These are phyloP conservation scores for Termitomyces sp. DNA, from an alignment of 768 basidiomycete genomes.

Conservation along the genomic window DNA sequence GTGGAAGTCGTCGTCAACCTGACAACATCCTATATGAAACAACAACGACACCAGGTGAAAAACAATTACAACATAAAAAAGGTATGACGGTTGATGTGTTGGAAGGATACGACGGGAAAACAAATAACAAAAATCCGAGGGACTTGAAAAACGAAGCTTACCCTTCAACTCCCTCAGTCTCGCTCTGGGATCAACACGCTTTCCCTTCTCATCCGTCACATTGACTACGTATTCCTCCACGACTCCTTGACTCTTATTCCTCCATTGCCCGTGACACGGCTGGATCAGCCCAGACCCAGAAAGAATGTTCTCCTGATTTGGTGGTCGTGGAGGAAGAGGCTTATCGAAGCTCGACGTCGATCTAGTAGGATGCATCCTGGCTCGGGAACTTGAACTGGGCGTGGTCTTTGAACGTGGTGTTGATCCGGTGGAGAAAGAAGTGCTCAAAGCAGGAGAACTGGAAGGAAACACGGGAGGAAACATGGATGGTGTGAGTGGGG, in stretches of 20 bases:
- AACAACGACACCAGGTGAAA: neutral
- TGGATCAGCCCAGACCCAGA: neutral
- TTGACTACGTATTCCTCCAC: neutral
- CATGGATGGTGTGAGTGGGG: conserved; percentile 6
- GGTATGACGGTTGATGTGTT: neutral
- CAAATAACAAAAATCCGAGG: neutral
- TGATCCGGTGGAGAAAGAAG: neutral
- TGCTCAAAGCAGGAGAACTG: neutral
- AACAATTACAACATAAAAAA: neutral
- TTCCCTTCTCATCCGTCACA: conserved; percentile 3
- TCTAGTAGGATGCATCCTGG: neutral
- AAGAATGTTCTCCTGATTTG: neutral
- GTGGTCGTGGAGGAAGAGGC: neutral
- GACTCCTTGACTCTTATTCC: neutral
- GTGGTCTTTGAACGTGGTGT: neutral
- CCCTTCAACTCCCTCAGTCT: conserved; percentile 2
- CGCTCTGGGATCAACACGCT: neutral
- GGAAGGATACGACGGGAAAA: neutral
- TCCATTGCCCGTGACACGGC: neutral
- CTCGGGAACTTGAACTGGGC: neutral
- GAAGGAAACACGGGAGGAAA: conserved; percentile 4
- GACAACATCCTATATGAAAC: too few relatives aligned
- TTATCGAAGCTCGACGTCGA: neutral
- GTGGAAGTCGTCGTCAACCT: neutral
- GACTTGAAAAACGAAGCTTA: neutral